Percentiles rank a stretch among this genome's conserved stretches.
These are phyloP conservation scores for Pseudogymnoascus sp. DNA, from an alignment of 2,329 filamentous ascomycete species.

Conservation along the genomic window DNA sequence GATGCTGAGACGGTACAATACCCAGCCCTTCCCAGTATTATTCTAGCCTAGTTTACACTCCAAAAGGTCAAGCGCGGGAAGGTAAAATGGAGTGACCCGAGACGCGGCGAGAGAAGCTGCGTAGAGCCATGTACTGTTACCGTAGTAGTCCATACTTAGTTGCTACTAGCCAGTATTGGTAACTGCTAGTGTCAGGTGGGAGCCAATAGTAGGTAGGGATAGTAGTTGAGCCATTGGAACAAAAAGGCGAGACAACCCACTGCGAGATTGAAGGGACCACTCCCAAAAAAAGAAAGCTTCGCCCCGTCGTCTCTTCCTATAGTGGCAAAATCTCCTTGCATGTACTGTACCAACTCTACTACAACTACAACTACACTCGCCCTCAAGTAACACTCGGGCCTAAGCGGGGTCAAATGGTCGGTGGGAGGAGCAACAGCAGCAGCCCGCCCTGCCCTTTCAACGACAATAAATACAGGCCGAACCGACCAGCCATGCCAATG, in stretches of 20 bases:
- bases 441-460: not conserved
- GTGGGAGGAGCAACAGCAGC: not conserved
- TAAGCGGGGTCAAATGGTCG: not conserved
- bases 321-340: not conserved
- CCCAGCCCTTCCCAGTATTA: not conserved
- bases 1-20: not conserved
- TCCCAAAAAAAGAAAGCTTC: not conserved
- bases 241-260: not conserved
- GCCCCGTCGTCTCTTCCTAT: not conserved
- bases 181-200: not conserved
- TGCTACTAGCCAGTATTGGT: not conserved
- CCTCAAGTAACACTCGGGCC: not conserved
- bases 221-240: not conserved
- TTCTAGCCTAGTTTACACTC: not conserved
- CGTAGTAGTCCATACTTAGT: too few relatives aligned
- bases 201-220: not conserved
- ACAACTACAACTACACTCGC: not conserved
- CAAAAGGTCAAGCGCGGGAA: not conserved
- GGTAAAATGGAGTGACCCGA: conserved; percentile 1
- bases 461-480: not conserved
- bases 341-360: not conserved
- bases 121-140: not conserved
- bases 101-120: not conserved
- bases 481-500: not conserved
- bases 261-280: not conserved